phyloP scores from a whole-genome alignment of 1,284 basidiomycete genomes.

The Microbotryum silenes-acaulis region DNA sequence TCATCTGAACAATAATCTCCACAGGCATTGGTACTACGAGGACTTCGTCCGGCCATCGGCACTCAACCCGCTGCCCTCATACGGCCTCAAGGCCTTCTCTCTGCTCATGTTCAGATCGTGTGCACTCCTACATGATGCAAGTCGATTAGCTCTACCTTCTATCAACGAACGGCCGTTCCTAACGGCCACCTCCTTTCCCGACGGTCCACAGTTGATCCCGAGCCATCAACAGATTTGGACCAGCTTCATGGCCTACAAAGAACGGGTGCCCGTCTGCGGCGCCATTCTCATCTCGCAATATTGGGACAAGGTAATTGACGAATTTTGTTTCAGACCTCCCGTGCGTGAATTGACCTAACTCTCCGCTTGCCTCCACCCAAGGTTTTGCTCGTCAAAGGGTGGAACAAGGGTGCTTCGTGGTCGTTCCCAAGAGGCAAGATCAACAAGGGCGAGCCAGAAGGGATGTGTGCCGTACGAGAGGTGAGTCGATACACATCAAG shows the following conservation, averaged over 20 bases:
- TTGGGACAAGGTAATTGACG: slow-evolving; percentile 71
- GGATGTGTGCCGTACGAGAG: slow-evolving; percentile 81
- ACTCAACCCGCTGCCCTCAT: slow-evolving; percentile 75
- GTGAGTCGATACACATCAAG: slow-evolving; percentile 45
- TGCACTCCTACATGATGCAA: slow-evolving; percentile 59
- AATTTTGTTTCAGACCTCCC: slow-evolving; percentile 19
- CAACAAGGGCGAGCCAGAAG: slow-evolving; percentile 79
- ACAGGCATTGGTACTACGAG: slow-evolving; percentile 98
- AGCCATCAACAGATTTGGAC: slow-evolving; percentile 29
- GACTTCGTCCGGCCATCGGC: slow-evolving; percentile 79
- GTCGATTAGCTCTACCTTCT: background rate
- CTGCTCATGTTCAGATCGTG: slow-evolving; percentile 79
- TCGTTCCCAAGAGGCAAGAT: slow-evolving; percentile 99
- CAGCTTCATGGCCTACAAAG: slow-evolving; percentile 89
- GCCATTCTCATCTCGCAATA: slow-evolving; percentile 86
- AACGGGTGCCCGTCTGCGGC: slow-evolving; percentile 95
- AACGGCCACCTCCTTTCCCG: too few species aligned
- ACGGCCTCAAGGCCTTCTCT: slow-evolving; percentile 89
- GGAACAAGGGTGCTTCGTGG: slow-evolving; percentile 95
- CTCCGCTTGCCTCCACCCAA: slow-evolving; percentile 37
- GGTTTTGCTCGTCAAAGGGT: slow-evolving; percentile 93
- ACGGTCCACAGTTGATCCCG: slow-evolving; percentile 44
- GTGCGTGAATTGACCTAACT: background rate
- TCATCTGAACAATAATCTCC: background rate
- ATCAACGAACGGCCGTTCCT: background rate